Percentiles rank a stretch among this genome's conserved stretches.
phyloP scores from a whole-genome alignment of 257 asterid genomes.

The Fraxinus pennsylvanica region DNA sequence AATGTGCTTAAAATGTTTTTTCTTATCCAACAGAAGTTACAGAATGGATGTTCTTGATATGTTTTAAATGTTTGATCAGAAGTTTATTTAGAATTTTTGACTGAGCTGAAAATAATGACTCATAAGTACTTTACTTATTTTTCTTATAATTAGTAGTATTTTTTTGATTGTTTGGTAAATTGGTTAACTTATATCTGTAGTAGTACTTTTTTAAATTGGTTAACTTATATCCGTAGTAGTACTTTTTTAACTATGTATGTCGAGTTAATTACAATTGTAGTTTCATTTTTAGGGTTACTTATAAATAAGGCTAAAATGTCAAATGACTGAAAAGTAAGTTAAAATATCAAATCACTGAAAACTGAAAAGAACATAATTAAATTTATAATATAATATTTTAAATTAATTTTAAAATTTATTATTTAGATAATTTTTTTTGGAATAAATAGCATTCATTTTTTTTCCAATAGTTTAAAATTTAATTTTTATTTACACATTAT shows the following conservation, averaged over 20 bases:
- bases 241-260: neutral
- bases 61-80: neutral
- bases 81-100: neutral
- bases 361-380: neutral
- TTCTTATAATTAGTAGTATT: neutral
- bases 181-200: too few relatives aligned
- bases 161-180: neutral
- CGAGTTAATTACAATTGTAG: neutral
- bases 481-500: neutral
- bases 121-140: neutral
- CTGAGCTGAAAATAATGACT: neutral
- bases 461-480: neutral
- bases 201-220: neutral
- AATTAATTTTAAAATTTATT: neutral
- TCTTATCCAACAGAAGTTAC: neutral
- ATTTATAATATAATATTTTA: neutral
- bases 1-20: neutral
- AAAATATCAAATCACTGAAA: too few relatives aligned
- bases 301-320: neutral
- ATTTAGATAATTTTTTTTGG: neutral
- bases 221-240: neutral
- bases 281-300: neutral
- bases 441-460: neutral
- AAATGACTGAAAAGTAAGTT: neutral
- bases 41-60: neutral